Evolutionary conservation across 2,329 filamentous ascomycete species (phyloP).

Genomic region (Hypoxylon sp.): DNA sequence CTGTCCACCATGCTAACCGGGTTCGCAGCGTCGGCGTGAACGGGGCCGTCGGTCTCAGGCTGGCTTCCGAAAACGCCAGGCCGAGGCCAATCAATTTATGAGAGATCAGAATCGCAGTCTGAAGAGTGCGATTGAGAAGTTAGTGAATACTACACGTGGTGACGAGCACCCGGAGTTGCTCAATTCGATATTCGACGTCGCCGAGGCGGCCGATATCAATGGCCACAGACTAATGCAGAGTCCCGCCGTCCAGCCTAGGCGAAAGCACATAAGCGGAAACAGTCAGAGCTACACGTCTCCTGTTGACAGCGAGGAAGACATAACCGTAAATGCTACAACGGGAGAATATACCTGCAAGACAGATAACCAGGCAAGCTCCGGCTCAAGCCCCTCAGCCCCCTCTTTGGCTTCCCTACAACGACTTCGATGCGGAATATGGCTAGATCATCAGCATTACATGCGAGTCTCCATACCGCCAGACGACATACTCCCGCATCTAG

Average conservation of each 20-base stretch:
- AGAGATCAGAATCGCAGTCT: conserved; percentile 33
- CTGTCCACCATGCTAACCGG: conserved; percentile 8
- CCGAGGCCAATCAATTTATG: conserved; percentile 28
- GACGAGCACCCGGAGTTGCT: conserved; percentile 39
- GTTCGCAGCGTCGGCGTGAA: conserved; percentile 37
- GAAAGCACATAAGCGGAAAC: background rate
- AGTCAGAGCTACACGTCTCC: background rate
- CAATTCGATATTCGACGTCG: conserved; percentile 31
- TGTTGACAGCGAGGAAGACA: conserved; percentile 15
- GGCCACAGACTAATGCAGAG: conserved; percentile 11
- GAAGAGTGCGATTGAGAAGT: conserved; percentile 31
- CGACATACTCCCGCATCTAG: conserved; percentile 39
- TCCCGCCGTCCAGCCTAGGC: background rate
- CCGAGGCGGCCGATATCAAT: conserved; percentile 35
- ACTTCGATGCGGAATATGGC: conserved; percentile 37
- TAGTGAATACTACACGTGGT: conserved; percentile 28
- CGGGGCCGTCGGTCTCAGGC: conserved; percentile 40
- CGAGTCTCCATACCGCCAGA: conserved; percentile 33
- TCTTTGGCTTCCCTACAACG: conserved; percentile 16
- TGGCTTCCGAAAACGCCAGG: conserved; percentile 39
- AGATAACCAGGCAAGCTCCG: background rate
- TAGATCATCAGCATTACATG: conserved; percentile 38
- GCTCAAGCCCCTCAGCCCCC: background rate
- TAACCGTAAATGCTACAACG: conserved; percentile 12
- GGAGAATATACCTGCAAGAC: background rate